Base-by-base conservation (phyloP, 2,329 filamentous ascomycete species). In the Pseudogymnoascus sp. region DNA sequence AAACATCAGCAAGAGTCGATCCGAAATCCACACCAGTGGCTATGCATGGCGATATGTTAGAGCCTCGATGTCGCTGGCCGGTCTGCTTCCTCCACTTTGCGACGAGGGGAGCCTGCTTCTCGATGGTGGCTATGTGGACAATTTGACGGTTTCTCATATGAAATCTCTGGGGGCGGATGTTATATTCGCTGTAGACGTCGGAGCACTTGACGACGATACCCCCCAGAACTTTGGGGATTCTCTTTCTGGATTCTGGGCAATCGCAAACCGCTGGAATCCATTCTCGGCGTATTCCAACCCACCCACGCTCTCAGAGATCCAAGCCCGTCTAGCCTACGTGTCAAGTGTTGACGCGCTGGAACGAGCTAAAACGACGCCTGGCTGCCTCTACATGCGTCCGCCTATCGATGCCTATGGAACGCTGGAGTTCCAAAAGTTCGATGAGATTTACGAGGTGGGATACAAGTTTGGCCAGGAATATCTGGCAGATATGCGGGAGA, bases 21-120 rank as follows among this genome's bases (percentile, higher is more conserved):
- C 86, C 2, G 95, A 99, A 74, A 93, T 96, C 69, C 95, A 99
- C 76, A 97, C 92, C 0, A 95, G 90, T 66, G 95, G 95, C 13
- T 99, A 99, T 72, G 93, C 95, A 0, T 99, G 95, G 95, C 86
- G 96, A 45, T 99, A 99, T 72, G 90, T 99, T 23, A 85, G 95
- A 54, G 95, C 95, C 0, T 96, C 92, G 10, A 99, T 99, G 95
- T 96, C 93, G 1, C 83, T 99, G 3, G 95, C 95, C 0, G 95
- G 96, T 2, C 79, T 99, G 8, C 80, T 99, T 6, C 96, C 96
- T 11, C 95, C 95, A 0, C 84, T 99, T 19, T 99, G 95, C 72
- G 95, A 99, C 73, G 93, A 99, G 72, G 95, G 96, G 23, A 93
- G 88, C 78, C 96, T 99, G 92, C 82, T 99, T 1, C 83, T 99